Evolutionary conservation across 2,329 filamentous ascomycete genomes (phyloP), one percentile per base, ranked within the genome.

Genomic region (Camptophora hylomeconis): DNA sequence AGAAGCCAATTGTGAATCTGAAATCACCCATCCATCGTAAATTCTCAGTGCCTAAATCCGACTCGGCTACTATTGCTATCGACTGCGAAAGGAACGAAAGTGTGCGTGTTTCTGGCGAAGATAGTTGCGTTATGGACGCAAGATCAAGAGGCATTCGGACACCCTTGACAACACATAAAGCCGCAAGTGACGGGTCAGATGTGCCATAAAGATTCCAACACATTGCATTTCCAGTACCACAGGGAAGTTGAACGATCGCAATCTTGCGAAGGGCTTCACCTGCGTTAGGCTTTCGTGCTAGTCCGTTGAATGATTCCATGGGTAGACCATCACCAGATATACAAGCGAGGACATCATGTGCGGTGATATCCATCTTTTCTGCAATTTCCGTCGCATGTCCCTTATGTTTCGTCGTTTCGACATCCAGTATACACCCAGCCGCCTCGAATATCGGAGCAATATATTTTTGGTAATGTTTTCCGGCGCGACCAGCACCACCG

Each of bases 181-280:
- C 82, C 1, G 86, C 83, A 24, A 81, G 53, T 35, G 74, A 80
- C 6, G 80, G 69, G 39, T 70, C 74, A 39, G 77, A 69, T 1
- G 84, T 86, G 4, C 87, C 89, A 41, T 82, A 83, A 25, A 92
- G 58, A 52, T 94, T 95, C 59, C 79, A 76, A 38, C 81, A 80
- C 74, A 95, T 80, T 13, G 82, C 89, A 52, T 98, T 98, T 5
- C 89, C 89, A 27, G 81, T 89, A 9, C 89, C 89, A 48, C 86
- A 92, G 2, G 89, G 89, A 19, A 98, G 66, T 48, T 93, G 82
- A 13, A 75, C 77, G 2, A 98, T 74, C 1, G 89, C 81, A 9
- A 95, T 58, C 45, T 76, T 80, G 13, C 65, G 59, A 36, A 98
- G 58, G 0, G 87, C 89, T 31, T 67, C 67, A 17, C 65, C 62